A percentile compares a stretch with the other conserved stretches of the same genome.
Conservation (phyloP, 495 filamentous ascomycete genomes). For the Tetracladium setigerum region DNA sequence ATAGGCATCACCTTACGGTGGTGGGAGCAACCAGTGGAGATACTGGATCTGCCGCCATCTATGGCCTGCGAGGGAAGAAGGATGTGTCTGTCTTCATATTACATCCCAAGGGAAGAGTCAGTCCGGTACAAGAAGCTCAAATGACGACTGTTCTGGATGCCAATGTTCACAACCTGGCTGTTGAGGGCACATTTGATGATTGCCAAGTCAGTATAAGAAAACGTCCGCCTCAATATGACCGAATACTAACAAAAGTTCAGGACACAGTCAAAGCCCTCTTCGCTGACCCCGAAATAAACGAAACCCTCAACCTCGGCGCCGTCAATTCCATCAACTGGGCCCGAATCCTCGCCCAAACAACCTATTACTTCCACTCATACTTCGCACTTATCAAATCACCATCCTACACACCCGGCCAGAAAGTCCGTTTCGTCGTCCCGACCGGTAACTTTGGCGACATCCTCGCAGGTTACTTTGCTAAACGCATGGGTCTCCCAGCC, state of each 20-base stretch:
- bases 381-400: constrained; percentile 57
- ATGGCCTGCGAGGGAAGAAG: constrained; percentile 94
- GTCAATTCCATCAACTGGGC: constrained; percentile 91
- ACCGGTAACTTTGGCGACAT: constrained; percentile 98
- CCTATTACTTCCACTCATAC: constrained; percentile 89
- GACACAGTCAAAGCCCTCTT: constrained; percentile 94
- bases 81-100: constrained; percentile 90
- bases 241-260: constrained; percentile 24
- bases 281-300: constrained; percentile 66
- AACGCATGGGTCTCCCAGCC: constrained; percentile 79
- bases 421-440: constrained; percentile 75
- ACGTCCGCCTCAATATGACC: background rate
- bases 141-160: constrained; percentile 86
- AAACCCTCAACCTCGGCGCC: constrained; percentile 66
- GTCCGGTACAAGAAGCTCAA: constrained; percentile 84
- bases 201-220: constrained; percentile 55
- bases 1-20: constrained; percentile 81
- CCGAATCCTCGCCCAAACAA: constrained; percentile 86
- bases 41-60: constrained; percentile 92
- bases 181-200: constrained; percentile 88
- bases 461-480: constrained; percentile 86
- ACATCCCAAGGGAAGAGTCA: constrained; percentile 75
- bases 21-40: constrained; percentile 91
- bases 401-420: constrained; percentile 42
- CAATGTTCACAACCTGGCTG: constrained; percentile 84